These are phyloP conservation scores for Ilex paraguariensis DNA, from an alignment of 305 asterid genomes.

Conservation along the genomic window DNA sequence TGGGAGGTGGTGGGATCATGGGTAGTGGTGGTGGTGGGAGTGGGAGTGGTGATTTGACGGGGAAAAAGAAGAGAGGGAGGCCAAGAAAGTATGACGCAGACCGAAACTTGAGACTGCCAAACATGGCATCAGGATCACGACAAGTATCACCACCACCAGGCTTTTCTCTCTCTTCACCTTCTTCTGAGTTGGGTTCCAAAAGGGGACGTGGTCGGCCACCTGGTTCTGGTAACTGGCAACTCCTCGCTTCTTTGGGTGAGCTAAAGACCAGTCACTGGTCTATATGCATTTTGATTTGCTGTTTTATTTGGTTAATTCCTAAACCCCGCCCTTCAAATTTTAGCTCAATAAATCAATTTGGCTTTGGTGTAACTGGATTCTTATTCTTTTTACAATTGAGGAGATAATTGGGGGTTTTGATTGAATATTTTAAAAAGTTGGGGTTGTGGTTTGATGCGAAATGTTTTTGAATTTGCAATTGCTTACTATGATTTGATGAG, in stretches of 20 bases:
- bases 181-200: constrained; percentile 37
- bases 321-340: too few species aligned
- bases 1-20: not conserved
- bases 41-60: constrained; percentile 28
- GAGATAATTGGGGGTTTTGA: too few species aligned
- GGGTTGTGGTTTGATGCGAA: too few species aligned
- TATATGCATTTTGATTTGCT: too few species aligned
- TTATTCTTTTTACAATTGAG: too few species aligned
- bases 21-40: too few species aligned
- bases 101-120: constrained; percentile 61
- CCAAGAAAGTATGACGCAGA: constrained; percentile 76
- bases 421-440: too few species aligned
- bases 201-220: constrained; percentile 53
- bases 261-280: not conserved
- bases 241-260: constrained; percentile 68
- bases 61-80: constrained; percentile 72
- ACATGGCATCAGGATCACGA: constrained; percentile 27
- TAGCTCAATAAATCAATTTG: too few species aligned
- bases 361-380: too few species aligned
- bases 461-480: too few species aligned
- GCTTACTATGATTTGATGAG: too few species aligned
- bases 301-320: too few species aligned
- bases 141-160: constrained; percentile 33
- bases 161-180: constrained; percentile 53
- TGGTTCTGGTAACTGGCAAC: constrained; percentile 48